phyloP scores from a whole-genome alignment of 257 asterid species.

The Asclepias syriaca region DNA sequence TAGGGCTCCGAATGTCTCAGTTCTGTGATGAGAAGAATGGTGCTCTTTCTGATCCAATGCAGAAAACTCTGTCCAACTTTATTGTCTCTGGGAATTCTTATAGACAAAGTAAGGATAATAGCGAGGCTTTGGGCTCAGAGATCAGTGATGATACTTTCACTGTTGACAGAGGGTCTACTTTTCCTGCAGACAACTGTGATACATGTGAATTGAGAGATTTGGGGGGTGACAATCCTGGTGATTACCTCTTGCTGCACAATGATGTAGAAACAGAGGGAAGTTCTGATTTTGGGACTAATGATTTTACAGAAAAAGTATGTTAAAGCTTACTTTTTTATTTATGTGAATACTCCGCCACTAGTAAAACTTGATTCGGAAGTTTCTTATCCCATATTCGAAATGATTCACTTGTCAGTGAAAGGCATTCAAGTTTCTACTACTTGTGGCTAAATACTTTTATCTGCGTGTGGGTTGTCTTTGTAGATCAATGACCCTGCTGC shows the following conservation, averaged over 20 bases:
- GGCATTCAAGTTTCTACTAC: background rate
- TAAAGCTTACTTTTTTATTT: background rate
- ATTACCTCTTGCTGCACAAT: slow-evolving; percentile 14
- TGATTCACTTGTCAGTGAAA: background rate
- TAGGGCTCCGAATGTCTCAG: slow-evolving; percentile 87
- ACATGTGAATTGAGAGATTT: slow-evolving; percentile 33
- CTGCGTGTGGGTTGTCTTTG: background rate
- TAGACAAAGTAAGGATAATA: slow-evolving; percentile 28
- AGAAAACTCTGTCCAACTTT: slow-evolving; percentile 66
- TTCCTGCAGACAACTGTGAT: slow-evolving; percentile 27
- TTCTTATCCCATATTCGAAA: background rate
- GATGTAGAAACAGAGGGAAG: slow-evolving; percentile 26
- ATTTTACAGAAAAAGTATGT: slow-evolving; percentile 31
- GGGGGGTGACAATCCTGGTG: slow-evolving; percentile 21
- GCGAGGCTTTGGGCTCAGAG: slow-evolving; percentile 25
- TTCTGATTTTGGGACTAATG: slow-evolving; percentile 20
- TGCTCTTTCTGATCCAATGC: slow-evolving; percentile 59
- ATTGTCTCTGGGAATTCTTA: slow-evolving; percentile 41
- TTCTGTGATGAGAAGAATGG: slow-evolving; percentile 58
- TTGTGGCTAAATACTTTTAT: background rate
- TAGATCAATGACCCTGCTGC: slow-evolving; percentile 34
- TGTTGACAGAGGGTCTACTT: slow-evolving; percentile 20
- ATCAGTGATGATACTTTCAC: slow-evolving; percentile 30
- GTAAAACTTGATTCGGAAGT: background rate
- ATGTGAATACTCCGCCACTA: background rate